Percentiles rank a stretch among this genome's conserved stretches.
Evolutionary conservation across 345 rosid species (phyloP).

Genomic region (Citrus mangshanensis): DNA sequence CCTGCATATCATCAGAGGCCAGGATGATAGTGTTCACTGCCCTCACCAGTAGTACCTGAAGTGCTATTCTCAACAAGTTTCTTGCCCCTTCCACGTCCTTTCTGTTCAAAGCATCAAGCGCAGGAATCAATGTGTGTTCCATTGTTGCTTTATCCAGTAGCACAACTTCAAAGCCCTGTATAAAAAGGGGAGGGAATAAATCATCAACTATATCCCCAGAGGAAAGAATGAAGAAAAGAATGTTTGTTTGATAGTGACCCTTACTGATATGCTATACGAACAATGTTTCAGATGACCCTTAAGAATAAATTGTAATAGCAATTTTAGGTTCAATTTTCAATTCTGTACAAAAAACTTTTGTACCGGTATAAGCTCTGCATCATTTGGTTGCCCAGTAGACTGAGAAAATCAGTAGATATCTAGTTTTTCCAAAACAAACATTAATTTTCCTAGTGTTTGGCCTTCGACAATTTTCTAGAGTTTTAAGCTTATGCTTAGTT

Average conservation of each 20-base stretch:
- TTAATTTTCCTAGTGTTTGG: too few relatives aligned
- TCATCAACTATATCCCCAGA: background rate
- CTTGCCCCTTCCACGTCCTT: slow-evolving; percentile 48
- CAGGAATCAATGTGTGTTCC: slow-evolving; percentile 45
- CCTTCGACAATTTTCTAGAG: too few relatives aligned
- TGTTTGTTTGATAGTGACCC: background rate
- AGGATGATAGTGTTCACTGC: slow-evolving; percentile 44
- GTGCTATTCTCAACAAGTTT: slow-evolving; percentile 49
- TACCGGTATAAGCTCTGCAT: too few relatives aligned
- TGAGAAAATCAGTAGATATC: too few relatives aligned
- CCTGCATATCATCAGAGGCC: slow-evolving; percentile 36
- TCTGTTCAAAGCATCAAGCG: slow-evolving; percentile 38
- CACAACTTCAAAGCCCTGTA: slow-evolving; percentile 50
- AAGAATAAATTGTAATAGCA: background rate
- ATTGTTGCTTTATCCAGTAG: slow-evolving; percentile 51
- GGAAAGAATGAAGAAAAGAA: background rate
- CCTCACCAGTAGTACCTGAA: slow-evolving; percentile 50
- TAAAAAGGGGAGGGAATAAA: background rate
- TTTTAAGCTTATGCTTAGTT: too few relatives aligned
- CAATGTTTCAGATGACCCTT: too few relatives aligned
- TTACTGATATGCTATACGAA: background rate
- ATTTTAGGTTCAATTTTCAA: too few relatives aligned
- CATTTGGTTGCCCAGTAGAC: too few relatives aligned
- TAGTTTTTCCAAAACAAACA: too few relatives aligned
- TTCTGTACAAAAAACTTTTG: too few relatives aligned